Conservation (phyloP, 352 stramenopile genomes). For the Globisporangium nagaii region DNA sequence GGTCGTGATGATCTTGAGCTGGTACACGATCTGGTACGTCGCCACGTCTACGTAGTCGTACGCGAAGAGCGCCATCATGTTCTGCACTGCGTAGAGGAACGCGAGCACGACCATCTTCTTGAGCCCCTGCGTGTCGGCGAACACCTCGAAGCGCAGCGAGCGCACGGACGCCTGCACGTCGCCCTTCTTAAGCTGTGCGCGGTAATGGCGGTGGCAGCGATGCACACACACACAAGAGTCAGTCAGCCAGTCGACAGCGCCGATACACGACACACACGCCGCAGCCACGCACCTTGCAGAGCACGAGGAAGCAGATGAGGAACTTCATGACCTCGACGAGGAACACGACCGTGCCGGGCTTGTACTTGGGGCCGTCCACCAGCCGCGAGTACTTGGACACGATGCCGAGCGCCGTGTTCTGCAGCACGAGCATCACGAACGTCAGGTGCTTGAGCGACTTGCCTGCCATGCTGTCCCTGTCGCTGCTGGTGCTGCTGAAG, state of each 20-base stretch:
- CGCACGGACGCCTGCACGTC: constrained; percentile 45
- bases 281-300: constrained; percentile 31
- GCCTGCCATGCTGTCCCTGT: background rate
- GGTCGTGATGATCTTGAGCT: constrained; percentile 89
- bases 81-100: constrained; percentile 84
- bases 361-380: constrained; percentile 69
- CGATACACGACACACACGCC: no score
- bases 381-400: constrained; percentile 86
- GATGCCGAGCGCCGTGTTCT: constrained; percentile 84
- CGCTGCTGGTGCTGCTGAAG: background rate
- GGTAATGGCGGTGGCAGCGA: no score
- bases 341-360: constrained; percentile 69
- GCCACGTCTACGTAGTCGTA: constrained; percentile 88
- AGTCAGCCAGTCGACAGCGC: background rate
- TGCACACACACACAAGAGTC: background rate
- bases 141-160: constrained; percentile 70
- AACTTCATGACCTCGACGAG: constrained; percentile 85
- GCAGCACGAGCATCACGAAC: constrained; percentile 83
- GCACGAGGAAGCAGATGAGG: constrained; percentile 66
- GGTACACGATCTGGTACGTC: constrained; percentile 89
- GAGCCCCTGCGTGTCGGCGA: constrained; percentile 66
- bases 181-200: constrained; percentile 46
- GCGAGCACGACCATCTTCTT: constrained; percentile 84
- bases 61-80: constrained; percentile 82
- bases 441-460: constrained; percentile 66